A percentile compares a stretch with the other conserved stretches of the same genome.
Conservation (phyloP, 371 early-diverging fungal species). For the Coemansia sp. region DNA sequence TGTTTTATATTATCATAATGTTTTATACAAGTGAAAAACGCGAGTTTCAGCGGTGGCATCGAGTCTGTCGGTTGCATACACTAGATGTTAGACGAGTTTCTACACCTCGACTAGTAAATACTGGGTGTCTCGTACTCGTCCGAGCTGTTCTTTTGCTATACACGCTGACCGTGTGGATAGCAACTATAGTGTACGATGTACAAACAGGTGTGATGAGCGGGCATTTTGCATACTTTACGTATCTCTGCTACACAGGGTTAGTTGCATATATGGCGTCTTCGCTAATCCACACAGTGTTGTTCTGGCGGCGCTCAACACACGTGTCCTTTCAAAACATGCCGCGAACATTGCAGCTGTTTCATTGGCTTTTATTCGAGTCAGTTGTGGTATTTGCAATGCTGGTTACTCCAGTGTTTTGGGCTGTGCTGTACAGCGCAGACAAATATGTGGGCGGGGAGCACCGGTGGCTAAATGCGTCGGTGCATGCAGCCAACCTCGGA, state of each 20-base stretch:
- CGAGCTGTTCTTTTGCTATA: constrained; percentile 24
- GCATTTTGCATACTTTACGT: constrained; percentile 44
- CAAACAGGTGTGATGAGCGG: constrained; percentile 11
- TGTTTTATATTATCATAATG: neutral
- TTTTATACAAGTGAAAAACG: neutral
- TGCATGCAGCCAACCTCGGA: constrained; percentile 28
- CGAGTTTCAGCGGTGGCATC: constrained; percentile 11
- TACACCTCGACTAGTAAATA: constrained; percentile 15
- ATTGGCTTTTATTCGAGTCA: constrained; percentile 43
- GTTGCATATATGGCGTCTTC: constrained; percentile 25
- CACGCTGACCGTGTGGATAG: constrained; percentile 30
- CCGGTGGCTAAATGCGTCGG: constrained; percentile 31
- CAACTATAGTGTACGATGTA: constrained; percentile 20
- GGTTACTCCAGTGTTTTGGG: constrained; percentile 35
- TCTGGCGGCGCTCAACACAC: constrained; percentile 5
- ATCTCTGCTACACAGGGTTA: constrained; percentile 44
- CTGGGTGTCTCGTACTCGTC: constrained; percentile 1
- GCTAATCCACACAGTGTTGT: constrained; percentile 14
- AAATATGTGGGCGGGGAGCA: neutral
- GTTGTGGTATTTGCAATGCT: constrained; percentile 29
- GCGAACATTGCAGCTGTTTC: constrained; percentile 29
- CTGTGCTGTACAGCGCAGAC: constrained; percentile 14
- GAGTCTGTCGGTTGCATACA: constrained; percentile 10
- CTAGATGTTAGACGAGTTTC: constrained; percentile 26
- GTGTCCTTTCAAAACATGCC: constrained; percentile 23